These are phyloP conservation scores for Tolypocladium endophyticum DNA, from an alignment of 2,329 filamentous ascomycete genomes.

Conservation along the genomic window DNA sequence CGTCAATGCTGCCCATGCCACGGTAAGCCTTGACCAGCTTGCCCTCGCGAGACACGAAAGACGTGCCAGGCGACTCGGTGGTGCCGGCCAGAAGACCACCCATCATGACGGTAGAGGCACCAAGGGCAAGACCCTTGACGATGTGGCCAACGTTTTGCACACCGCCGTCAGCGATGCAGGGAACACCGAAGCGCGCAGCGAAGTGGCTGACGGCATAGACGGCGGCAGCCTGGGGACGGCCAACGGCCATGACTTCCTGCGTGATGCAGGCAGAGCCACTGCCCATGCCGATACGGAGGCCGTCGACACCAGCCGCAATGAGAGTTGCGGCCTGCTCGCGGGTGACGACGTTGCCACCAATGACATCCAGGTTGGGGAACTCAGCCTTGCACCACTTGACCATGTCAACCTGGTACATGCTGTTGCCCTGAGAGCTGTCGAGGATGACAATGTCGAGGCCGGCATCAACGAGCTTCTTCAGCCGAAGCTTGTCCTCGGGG, in stretches of 20 bases:
- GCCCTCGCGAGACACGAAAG: slow-evolving; percentile 90
- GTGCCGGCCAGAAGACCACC: slow-evolving; percentile 94
- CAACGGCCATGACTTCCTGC: slow-evolving; percentile 98
- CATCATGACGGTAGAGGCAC: slow-evolving; percentile 98
- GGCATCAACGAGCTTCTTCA: slow-evolving; percentile 83
- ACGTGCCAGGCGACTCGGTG: slow-evolving; percentile 93
- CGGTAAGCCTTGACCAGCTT: slow-evolving; percentile 99
- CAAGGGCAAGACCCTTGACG: slow-evolving; percentile 92
- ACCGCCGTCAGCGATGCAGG: slow-evolving; percentile 95
- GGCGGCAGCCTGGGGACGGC: slow-evolving; percentile 86
- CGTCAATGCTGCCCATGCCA: slow-evolving; percentile 97
- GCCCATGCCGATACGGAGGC: slow-evolving; percentile 97
- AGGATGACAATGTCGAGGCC: slow-evolving; percentile 92
- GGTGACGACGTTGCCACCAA: slow-evolving; percentile 97
- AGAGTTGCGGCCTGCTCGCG: slow-evolving; percentile 87
- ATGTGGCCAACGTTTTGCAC: slow-evolving; percentile 99
- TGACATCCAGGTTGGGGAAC: slow-evolving; percentile 81
- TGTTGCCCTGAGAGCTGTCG: slow-evolving; percentile 96
- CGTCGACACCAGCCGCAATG: slow-evolving; percentile 90
- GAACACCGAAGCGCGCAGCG: slow-evolving; percentile 86
- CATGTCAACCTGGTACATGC: slow-evolving; percentile 98
- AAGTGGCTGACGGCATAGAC: slow-evolving; percentile 87
- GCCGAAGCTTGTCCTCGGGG: slow-evolving; percentile 79
- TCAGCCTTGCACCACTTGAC: slow-evolving; percentile 88
- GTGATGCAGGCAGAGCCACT: slow-evolving; percentile 97